Percentiles rank a stretch among this genome's conserved stretches.
Evolutionary conservation across 2,329 filamentous ascomycete species (phyloP).

Genomic region (Trichoderma guizhouense): DNA sequence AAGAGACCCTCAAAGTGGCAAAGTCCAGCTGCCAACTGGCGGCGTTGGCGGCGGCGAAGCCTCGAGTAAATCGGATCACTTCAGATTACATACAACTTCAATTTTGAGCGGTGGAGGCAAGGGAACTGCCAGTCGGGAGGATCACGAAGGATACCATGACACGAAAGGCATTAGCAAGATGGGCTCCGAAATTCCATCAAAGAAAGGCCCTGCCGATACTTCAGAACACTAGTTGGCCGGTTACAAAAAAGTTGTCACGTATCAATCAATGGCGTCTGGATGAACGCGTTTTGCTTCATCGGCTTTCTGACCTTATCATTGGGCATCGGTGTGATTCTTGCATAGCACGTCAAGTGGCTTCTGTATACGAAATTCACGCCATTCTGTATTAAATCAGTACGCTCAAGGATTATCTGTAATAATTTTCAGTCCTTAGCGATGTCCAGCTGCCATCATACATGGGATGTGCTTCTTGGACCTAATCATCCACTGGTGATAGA

Average conservation of each 20-base stretch:
- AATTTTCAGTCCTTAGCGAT: background rate
- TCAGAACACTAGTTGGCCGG: background rate
- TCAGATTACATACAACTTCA: background rate
- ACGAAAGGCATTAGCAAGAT: constrained; percentile 6
- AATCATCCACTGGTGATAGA: background rate
- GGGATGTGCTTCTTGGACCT: background rate
- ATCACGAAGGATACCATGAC: background rate
- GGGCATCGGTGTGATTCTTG: background rate
- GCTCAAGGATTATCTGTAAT: background rate
- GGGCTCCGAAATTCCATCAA: background rate
- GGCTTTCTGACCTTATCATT: background rate
- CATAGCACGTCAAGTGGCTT: background rate
- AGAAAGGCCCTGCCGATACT: background rate
- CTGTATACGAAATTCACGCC: background rate
- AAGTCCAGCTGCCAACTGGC: background rate
- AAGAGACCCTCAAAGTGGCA: background rate
- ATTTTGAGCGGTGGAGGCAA: background rate
- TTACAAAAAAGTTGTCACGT: background rate
- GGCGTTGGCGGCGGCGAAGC: background rate
- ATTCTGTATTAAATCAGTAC: background rate
- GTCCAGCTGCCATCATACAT: background rate
- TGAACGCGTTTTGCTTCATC: background rate
- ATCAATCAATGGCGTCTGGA: background rate
- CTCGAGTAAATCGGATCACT: background rate
- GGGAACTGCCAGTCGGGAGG: background rate